Evolutionary conservation across 129 eudicot species (phyloP), one percentile per base, ranked within the genome.

Genomic region (Escallonia herrerae): DNA sequence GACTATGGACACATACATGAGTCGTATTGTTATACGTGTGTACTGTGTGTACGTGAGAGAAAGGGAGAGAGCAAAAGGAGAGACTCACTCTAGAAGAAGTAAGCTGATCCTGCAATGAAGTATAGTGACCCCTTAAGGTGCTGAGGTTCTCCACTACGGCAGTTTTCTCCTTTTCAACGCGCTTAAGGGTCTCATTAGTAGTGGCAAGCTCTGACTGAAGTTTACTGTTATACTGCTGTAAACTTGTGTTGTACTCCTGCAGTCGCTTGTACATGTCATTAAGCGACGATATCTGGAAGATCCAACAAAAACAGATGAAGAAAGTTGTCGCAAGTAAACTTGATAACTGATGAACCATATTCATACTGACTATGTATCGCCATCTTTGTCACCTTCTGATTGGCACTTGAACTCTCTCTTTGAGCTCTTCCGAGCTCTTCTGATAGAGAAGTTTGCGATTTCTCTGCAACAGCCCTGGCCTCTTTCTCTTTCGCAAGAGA

Each of bases 171-270:
- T 83, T 71, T 71, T 94, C 97, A 15, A 86, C 90, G 13, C 80
- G 88, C 78, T 81, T 83, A 6, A 94, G 90, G 15, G 94, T 82
- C 63, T 87, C 95, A 55, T 77, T 89, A 8, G 86, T 81, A 48
- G 85, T 69, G 73, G 87, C 86, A 74, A 89, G 87, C 54, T 94
- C 99, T 5, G 87, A 76, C 71, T 94, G 99, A 15, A 94, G 88
- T 75, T 82, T 94, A 58, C 97, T 86, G 76, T 94, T 94, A 76
- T 86, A 94, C 60, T 83, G 93, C 53, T 94, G 99, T 60, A 94
- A 81, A 60, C 99, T 89, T 1, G 93, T 80, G 71, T 89, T 94
- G 71, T 89, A 94, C 76, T 89, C 97, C 62, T 94, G 97, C 60
- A 94, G 67, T 58, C 97, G 69, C 86, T 83, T 84, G 81, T 86